Conservation (phyloP, 2,329 filamentous ascomycete genomes). For the Trichoderma lentiforme region DNA sequence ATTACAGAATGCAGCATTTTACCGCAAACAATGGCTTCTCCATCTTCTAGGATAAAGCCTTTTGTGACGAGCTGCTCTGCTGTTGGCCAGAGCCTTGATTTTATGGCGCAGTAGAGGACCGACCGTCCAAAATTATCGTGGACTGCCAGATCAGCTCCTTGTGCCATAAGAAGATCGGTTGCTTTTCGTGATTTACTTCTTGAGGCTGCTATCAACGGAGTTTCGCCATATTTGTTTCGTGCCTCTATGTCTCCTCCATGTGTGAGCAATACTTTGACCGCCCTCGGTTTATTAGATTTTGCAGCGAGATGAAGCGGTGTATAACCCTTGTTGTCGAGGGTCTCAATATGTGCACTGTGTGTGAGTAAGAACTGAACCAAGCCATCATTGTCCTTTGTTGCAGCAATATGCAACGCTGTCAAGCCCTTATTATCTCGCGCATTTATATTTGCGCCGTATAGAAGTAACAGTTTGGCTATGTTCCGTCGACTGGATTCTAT, state of each 20-base stretch:
- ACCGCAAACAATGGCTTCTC: not conserved
- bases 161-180: not conserved
- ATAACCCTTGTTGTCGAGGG: not conserved
- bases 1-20: not conserved
- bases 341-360: not conserved
- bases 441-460: no score
- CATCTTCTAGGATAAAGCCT: not conserved
- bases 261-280: not conserved
- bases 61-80: not conserved
- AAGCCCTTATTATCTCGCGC: not conserved
- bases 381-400: not conserved
- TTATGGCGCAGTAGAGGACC: not conserved
- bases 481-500: no score
- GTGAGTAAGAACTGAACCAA: not conserved
- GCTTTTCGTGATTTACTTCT: not conserved
- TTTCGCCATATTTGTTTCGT: not conserved
- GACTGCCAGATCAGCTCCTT: not conserved
- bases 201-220: not conserved
- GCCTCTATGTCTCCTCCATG: not conserved
- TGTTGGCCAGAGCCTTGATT: not conserved
- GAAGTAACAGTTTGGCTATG: no score
- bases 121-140: not conserved
- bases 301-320: not conserved
- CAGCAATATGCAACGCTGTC: not conserved
- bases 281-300: fast-evolving